A percentile compares a stretch with the other conserved stretches of the same genome.
Conservation (phyloP, 1,139 yeast genomes). For the Wickerhamomyces sp. region DNA sequence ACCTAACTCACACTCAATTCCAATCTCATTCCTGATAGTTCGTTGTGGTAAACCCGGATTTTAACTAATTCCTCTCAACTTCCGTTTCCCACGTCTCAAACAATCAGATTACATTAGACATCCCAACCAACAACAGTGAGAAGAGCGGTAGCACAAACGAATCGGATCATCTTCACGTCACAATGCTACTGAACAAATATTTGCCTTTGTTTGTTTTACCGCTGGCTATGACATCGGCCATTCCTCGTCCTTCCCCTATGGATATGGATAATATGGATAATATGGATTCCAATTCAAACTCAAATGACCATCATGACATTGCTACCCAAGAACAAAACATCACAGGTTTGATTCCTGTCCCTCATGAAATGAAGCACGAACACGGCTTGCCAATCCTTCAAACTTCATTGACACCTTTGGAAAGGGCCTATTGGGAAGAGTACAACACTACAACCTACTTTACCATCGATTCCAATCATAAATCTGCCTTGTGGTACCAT, state of each 20-base stretch:
- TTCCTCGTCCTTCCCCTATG: neutral
- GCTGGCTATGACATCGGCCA: slow-evolving; percentile 6
- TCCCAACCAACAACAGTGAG: no score
- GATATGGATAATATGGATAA: no score
- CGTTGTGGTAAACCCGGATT: no score
- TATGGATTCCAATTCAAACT: no score
- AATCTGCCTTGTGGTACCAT: slow-evolving; percentile 56
- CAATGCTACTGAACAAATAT: neutral
- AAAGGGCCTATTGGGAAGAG: slow-evolving; percentile 68
- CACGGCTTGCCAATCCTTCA: slow-evolving; percentile 80
- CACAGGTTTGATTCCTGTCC: slow-evolving; percentile 25
- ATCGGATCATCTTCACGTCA: slow-evolving; percentile 20
- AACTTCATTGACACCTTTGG: slow-evolving; percentile 65
- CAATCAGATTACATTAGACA: no score
- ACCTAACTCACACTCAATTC: no score
- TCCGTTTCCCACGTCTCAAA: no score
- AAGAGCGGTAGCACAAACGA: no score
- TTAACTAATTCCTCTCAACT: no score
- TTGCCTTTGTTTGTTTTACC: neutral
- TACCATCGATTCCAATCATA: slow-evolving; percentile 46
- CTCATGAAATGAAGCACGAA: slow-evolving; percentile 47
- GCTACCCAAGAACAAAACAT: slow-evolving; percentile 7
- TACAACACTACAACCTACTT: slow-evolving; percentile 82
- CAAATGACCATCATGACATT: slow-evolving; percentile 40
- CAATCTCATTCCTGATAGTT: no score